These are phyloP conservation scores for Tolypocladium nubicola DNA, from an alignment of 2,329 filamentous ascomycete species.

Conservation along the genomic window DNA sequence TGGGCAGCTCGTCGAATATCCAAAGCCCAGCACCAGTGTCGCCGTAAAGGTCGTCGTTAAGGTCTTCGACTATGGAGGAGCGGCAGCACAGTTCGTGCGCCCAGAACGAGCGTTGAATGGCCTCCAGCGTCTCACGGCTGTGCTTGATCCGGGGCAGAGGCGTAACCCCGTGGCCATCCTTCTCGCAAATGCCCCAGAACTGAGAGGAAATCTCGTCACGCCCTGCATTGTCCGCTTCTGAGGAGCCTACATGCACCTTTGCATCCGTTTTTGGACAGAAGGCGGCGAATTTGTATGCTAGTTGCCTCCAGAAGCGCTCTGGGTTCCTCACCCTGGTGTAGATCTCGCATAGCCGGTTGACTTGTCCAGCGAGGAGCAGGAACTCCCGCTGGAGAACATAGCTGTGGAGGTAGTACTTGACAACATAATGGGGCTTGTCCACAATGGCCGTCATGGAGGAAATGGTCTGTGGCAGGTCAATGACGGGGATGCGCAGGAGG, in stretches of 20 bases:
- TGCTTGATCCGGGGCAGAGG: neutral
- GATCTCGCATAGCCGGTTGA: neutral
- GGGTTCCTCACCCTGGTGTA: neutral
- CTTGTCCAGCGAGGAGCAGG: neutral
- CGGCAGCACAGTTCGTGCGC: neutral
- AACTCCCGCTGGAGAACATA: neutral
- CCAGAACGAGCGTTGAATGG: neutral
- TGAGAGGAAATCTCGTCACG: neutral
- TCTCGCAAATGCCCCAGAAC: neutral
- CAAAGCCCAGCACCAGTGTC: neutral
- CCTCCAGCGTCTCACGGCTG: neutral
- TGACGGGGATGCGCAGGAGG: neutral
- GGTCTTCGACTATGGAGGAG: neutral
- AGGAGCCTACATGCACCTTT: accelerated
- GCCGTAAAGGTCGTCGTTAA: neutral
- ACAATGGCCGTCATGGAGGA: neutral
- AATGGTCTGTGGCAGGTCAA: neutral
- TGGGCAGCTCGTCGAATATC: neutral
- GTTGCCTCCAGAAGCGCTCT: neutral
- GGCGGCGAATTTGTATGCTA: neutral
- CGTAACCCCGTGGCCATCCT: neutral
- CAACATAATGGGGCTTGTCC: neutral
- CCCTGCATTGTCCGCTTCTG: neutral
- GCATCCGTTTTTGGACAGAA: neutral
- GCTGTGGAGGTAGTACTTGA: neutral